Evolutionary conservation across 306 rosid genomes (phyloP).

Genomic region (Erythrophleum fordii): DNA sequence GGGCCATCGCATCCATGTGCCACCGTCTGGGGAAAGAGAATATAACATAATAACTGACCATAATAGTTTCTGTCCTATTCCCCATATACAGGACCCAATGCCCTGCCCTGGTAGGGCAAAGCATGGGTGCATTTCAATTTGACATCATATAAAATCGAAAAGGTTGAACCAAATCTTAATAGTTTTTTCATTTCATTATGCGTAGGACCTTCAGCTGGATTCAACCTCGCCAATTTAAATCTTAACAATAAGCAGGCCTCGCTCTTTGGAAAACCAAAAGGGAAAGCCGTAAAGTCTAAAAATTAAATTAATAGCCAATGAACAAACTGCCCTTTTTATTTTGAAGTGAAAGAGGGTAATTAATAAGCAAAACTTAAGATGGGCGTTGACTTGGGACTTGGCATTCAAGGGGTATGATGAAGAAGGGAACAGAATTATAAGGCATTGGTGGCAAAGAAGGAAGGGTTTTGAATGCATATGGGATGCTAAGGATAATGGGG

Average conservation of each 20-base stretch:
- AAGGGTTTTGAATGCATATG: background rate
- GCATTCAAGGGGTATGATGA: slow-evolving; percentile 60
- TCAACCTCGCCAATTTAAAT: slow-evolving; percentile 19
- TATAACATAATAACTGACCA: slow-evolving; percentile 36
- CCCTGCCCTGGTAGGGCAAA: slow-evolving; percentile 44
- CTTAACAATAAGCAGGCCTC: background rate
- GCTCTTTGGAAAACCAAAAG: background rate
- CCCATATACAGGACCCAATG: slow-evolving; percentile 44
- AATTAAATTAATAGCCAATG: too few species aligned
- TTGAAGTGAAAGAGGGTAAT: too few species aligned
- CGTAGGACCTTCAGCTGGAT: slow-evolving; percentile 29
- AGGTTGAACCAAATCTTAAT: slow-evolving; percentile 11
- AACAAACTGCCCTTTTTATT: too few species aligned
- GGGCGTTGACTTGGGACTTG: slow-evolving; percentile 69
- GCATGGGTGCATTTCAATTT: slow-evolving; percentile 30
- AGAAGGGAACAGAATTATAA: slow-evolving; percentile 62
- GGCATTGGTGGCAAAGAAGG: background rate
- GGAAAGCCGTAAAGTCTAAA: too few species aligned
- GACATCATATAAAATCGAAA: slow-evolving; percentile 36
- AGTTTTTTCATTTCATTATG: slow-evolving; percentile 29
- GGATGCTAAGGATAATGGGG: background rate
- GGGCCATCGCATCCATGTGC: slow-evolving; percentile 36
- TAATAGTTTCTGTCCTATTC: slow-evolving; percentile 55
- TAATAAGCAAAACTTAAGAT: background rate
- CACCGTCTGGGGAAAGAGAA: slow-evolving; percentile 44